Conservation (phyloP, 2,329 filamentous ascomycete species). For the Byssoonygena ceratinophila region DNA sequence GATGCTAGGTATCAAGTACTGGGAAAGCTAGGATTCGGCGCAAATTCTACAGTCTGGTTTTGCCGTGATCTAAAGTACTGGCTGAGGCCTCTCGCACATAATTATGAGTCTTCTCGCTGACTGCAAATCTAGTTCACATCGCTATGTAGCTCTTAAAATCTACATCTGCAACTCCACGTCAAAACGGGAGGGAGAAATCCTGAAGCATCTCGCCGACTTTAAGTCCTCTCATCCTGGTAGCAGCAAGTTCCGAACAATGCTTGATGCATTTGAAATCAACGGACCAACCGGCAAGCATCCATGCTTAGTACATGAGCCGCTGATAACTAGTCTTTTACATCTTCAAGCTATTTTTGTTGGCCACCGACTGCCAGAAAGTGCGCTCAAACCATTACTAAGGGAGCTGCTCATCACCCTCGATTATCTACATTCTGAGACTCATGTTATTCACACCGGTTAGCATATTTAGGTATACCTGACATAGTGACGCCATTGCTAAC, state of each 20-base stretch:
- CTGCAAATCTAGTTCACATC: background rate
- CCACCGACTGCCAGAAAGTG: background rate
- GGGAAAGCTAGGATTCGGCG: slow-evolving; percentile 11
- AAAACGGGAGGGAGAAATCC: slow-evolving; percentile 2
- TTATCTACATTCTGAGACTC: slow-evolving; percentile 11
- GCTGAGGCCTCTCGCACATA: background rate
- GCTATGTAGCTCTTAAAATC: slow-evolving; percentile 12
- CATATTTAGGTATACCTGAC: background rate
- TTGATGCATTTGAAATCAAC: slow-evolving; percentile 12
- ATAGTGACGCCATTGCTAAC: background rate
- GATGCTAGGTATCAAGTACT: slow-evolving; percentile 10
- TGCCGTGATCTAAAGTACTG: slow-evolving; percentile 10
- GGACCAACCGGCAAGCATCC: slow-evolving; percentile 4
- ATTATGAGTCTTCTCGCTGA: background rate
- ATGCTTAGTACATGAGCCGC: slow-evolving; percentile 11
- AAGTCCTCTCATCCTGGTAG: slow-evolving; percentile 11
- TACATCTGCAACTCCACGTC: background rate
- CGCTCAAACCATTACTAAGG: slow-evolving; percentile 8
- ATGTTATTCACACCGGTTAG: slow-evolving; percentile 14
- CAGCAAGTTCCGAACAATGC: slow-evolving; percentile 5
- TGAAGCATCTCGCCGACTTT: background rate
- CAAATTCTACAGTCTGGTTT: slow-evolving; percentile 13
- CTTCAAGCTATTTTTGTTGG: slow-evolving; percentile 4
- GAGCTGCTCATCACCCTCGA: slow-evolving; percentile 11
- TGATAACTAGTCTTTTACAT: background rate